A percentile compares a stretch with the other conserved stretches of the same genome.
Conservation (phyloP, 2,329 filamentous ascomycete species). For the Herpotrichia juniperi region DNA sequence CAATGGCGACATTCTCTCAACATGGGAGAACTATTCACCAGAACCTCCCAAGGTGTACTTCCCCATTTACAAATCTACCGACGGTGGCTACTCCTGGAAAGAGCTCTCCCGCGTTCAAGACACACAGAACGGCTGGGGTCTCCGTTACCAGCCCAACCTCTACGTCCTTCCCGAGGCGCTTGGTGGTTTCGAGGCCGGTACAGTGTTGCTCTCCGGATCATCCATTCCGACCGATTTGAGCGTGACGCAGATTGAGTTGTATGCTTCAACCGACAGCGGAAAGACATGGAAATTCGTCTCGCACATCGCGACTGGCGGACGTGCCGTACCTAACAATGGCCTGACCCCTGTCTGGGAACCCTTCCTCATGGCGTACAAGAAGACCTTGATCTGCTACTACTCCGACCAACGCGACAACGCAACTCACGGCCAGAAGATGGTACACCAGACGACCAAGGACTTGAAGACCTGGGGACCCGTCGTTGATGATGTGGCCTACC, state of each 20-base stretch:
- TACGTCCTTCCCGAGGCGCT: conserved; percentile 66
- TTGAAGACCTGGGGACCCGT: conserved; percentile 64
- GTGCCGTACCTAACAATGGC: conserved; percentile 67
- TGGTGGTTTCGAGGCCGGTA: conserved; percentile 65
- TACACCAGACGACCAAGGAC: conserved; percentile 67
- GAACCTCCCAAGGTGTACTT: conserved; percentile 53
- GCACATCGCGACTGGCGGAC: conserved; percentile 68
- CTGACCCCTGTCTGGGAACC: conserved; percentile 76
- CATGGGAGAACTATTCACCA: conserved; percentile 61
- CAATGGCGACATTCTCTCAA: conserved; percentile 55
- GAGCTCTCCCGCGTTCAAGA: conserved; percentile 69
- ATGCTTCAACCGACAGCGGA: conserved; percentile 67
- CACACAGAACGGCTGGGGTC: conserved; percentile 66
- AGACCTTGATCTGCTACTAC: conserved; percentile 70
- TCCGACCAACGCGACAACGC: conserved; percentile 70
- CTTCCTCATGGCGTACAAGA: conserved; percentile 65
- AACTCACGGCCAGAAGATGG: conserved; percentile 70
- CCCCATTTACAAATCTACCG: conserved; percentile 54
- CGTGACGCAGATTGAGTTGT: conserved; percentile 71
- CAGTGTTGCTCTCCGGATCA: conserved; percentile 66
- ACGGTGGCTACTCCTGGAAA: conserved; percentile 62
- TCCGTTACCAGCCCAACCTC: conserved; percentile 73
- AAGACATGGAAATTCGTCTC: conserved; percentile 70
- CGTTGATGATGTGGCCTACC: conserved; percentile 68
- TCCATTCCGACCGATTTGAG: conserved; percentile 65